Conservation (phyloP, 1,284 basidiomycete species). For the Ceratorhiza oryzae-sativae region DNA sequence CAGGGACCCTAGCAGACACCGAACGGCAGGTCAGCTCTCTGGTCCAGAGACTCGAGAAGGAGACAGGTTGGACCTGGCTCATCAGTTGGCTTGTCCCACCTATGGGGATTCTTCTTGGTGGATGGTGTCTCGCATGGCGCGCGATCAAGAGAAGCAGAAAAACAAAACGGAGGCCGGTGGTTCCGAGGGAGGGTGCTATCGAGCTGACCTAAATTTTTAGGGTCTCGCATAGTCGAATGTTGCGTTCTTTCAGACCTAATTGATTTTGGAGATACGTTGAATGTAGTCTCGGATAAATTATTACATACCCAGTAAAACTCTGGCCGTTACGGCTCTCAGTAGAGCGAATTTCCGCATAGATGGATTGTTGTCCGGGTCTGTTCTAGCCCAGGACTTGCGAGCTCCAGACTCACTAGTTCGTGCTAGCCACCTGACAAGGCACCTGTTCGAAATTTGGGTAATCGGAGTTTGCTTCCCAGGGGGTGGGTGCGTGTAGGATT, state of each 20-base stretch:
- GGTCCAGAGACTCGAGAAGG: conserved; percentile 62
- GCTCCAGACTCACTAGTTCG: not conserved
- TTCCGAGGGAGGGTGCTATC: conserved; percentile 36
- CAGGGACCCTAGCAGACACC: conserved; percentile 73
- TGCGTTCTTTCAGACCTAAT: not conserved
- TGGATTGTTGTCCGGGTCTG: no score
- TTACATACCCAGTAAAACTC: not conserved
- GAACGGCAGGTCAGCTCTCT: conserved; percentile 72
- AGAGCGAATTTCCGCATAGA: no score
- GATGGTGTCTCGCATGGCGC: conserved; percentile 46
- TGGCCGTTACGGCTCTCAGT: not conserved
- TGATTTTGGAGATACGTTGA: not conserved
- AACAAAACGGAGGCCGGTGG: conserved; percentile 23
- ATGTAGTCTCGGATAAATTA: conserved; percentile 5
- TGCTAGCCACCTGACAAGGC: not conserved
- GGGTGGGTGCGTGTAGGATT: not conserved
- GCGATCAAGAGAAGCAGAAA: conserved; percentile 37
- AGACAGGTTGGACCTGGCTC: conserved; percentile 67
- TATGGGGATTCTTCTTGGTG: conserved; percentile 58
- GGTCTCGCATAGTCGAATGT: not conserved
- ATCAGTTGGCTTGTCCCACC: conserved; percentile 87
- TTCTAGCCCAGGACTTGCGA: no score
- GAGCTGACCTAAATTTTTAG: conserved; percentile 20
- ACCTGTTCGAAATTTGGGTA: not conserved
- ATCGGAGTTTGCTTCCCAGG: no score